phyloP scores from a whole-genome alignment of 225 moss, liverwort and hornwort species.

The Bryum argenteum region DNA sequence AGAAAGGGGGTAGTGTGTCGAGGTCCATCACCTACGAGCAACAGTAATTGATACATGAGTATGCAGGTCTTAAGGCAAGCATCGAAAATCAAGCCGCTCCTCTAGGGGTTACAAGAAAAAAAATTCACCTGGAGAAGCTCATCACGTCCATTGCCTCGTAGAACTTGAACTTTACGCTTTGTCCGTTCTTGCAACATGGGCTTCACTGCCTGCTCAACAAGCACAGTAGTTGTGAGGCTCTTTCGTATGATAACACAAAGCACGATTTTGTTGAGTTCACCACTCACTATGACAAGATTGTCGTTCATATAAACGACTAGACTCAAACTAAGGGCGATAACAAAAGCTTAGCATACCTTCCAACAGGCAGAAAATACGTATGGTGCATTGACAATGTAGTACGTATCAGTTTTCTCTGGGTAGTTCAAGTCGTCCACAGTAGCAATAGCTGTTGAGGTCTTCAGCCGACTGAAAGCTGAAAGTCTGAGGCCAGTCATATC shows the following conservation, averaged over 20 bases:
- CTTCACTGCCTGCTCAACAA: conserved; percentile 78
- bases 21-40: conserved; percentile 47
- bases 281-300: neutral
- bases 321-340: conserved; percentile 5
- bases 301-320: neutral
- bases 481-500: conserved; percentile 98
- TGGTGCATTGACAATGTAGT: conserved; percentile 97
- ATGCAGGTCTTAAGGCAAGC: neutral
- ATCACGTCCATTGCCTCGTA: conserved; percentile 88
- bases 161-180: conserved; percentile 88
- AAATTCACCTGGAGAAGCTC: conserved; percentile 65
- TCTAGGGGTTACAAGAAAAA: neutral
- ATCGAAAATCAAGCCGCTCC: neutral
- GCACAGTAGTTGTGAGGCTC: conserved; percentile 20
- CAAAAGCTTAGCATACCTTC: conserved; percentile 59
- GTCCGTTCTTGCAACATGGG: conserved; percentile 96
- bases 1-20: conserved; percentile 49
- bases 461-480: conserved; percentile 82
- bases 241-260: neutral
- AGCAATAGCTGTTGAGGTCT: conserved; percentile 58
- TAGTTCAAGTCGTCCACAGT: conserved; percentile 95
- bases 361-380: conserved; percentile 94
- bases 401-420: conserved; percentile 96
- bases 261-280: neutral
- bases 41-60: conserved; percentile 11